These are phyloP conservation scores for Rhodamnia argentea DNA, from an alignment of 345 rosid genomes.

Conservation along the genomic window DNA sequence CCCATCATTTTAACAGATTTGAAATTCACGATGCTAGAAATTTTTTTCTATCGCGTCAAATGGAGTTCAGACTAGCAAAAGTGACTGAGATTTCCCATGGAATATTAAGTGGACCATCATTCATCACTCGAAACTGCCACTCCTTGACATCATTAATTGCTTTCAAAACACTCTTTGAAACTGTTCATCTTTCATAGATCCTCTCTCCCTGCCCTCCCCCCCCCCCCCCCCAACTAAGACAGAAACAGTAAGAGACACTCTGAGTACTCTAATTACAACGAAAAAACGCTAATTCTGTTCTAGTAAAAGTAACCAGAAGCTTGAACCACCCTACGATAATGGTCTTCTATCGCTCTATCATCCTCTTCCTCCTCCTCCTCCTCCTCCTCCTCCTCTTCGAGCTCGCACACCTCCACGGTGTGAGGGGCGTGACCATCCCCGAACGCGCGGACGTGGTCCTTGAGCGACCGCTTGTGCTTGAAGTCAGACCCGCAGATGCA, in stretches of 20 bases:
- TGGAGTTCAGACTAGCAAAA: not conserved
- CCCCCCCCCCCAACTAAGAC: too few relatives aligned
- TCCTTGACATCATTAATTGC: not conserved
- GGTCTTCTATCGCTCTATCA: not conserved
- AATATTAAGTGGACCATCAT: not conserved
- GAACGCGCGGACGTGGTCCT: conserved; percentile 58
- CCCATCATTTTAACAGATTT: not conserved
- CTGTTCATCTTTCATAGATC: not conserved
- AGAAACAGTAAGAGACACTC: not conserved
- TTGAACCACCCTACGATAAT: not conserved
- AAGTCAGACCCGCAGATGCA: conserved; percentile 65
- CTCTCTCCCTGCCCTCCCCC: not conserved
- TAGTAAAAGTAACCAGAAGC: not conserved
- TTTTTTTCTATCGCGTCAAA: not conserved
- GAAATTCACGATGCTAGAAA: not conserved
- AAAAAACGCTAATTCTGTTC: not conserved
- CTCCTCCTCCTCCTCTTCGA: conserved; percentile 19
- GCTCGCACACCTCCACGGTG: conserved; percentile 17
- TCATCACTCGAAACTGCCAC: not conserved
- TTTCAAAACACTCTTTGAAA: not conserved
- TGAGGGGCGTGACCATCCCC: conserved; percentile 51
- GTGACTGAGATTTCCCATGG: not conserved
- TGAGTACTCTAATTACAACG: not conserved
- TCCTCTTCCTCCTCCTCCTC: conserved; percentile 19
- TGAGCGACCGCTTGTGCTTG: conserved; percentile 61